phyloP scores from a whole-genome alignment of 768 basidiomycete species.

The Amanita pseudoporphyria region DNA sequence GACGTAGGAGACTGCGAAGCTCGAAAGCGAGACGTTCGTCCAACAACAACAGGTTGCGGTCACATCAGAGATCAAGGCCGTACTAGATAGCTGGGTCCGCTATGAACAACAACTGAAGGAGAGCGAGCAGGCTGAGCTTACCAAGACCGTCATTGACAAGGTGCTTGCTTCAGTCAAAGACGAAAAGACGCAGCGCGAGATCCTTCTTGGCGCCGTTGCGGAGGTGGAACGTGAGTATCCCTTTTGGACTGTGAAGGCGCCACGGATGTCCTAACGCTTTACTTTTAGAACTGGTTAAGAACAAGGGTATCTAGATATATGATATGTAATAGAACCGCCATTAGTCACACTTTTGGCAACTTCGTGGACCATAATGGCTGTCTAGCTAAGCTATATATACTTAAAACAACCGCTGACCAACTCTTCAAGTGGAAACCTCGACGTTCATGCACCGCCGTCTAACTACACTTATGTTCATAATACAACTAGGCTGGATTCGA shows the following conservation, averaged over 20 bases:
- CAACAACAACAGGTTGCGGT: conserved; percentile 84
- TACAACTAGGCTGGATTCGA: no score
- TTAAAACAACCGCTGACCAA: no score
- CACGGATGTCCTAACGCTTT: background rate
- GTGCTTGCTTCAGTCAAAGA: conserved; percentile 78
- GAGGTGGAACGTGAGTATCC: conserved; percentile 86
- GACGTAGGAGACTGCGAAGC: conserved; percentile 75
- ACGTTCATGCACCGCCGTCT: no score
- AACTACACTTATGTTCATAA: no score
- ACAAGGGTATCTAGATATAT: conserved; percentile 69
- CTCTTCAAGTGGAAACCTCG: no score
- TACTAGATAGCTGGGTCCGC: conserved; percentile 97
- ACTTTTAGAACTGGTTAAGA: conserved; percentile 75
- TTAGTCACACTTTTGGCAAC: no score
- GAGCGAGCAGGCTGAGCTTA: conserved; percentile 88
- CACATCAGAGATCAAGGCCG: conserved; percentile 83
- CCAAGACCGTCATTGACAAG: conserved; percentile 80
- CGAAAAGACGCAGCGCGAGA: conserved; percentile 83
- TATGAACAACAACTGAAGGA: conserved; percentile 97
- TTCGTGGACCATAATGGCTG: no score
- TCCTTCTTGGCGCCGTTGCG: conserved; percentile 66
- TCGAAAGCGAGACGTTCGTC: conserved; percentile 85
- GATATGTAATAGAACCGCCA: background rate
- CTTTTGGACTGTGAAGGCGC: background rate
- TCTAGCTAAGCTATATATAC: no score